Evolutionary conservation across 2,329 filamentous ascomycete species (phyloP), one percentile per base, ranked within the genome.

Genomic region (Fusarium solani-melongenae): DNA sequence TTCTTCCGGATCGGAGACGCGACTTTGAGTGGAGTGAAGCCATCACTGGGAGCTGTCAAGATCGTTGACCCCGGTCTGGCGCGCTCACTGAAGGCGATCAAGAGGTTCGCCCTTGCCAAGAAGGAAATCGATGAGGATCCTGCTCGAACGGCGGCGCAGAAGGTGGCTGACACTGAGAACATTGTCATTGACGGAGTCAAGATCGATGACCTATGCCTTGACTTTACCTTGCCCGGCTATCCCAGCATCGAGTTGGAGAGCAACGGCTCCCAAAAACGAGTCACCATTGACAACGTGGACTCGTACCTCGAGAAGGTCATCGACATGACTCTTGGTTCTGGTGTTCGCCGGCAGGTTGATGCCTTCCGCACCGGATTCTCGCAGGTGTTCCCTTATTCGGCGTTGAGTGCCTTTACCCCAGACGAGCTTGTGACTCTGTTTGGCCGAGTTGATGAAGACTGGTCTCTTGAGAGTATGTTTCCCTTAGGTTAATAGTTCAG

Each of bases 341-440:
- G 96, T 61, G 95, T 99, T 12, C 93, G 92, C 74, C 90, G 90
- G 58, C 97, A 99, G 80, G 91, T 98, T 1, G 94, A 98, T 78
- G 94, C 96, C 5, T 99, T 99, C 88, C 91, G 94, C 65, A 84
- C 89, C 17, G 96, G 96, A 1, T 99, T 99, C 82, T 97, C 95
- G 1, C 93, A 97, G 75, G 97, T 99, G 0, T 99, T 99, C 86
- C 94, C 96, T 0, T 99, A 98, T 83, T 93, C 94, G 5, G 94
- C 97, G 9, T 85, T 99, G 56, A 94, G 92, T 74, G 94, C 96
- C 0, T 99, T 99, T 80, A 99, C 96, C 0, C 95, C 97, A 0
- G 94, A 94, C 77, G 97, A 99, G 82, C 88, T 99, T 33, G 96
- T 98, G 44, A 96, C 95, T 86, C 88, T 99, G 29, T 99, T 98